Conservation (phyloP, 2,329 filamentous ascomycete species). For the Stylonectria norvegica region DNA sequence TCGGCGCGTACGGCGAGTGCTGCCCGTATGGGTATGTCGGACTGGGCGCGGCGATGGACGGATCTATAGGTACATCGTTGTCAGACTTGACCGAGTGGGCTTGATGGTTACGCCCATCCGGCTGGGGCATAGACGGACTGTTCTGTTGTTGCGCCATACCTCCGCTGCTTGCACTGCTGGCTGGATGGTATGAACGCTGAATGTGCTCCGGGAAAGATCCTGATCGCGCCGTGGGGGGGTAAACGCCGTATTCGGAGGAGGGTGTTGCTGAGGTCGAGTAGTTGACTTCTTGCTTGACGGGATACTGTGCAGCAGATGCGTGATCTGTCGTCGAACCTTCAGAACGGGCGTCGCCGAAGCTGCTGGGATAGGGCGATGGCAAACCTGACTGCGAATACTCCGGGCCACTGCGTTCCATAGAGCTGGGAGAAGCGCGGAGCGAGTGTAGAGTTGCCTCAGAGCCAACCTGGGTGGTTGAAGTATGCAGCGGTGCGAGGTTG, state of each 20-base stretch:
- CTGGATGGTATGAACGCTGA: constrained; percentile 77
- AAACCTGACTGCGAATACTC: constrained; percentile 88
- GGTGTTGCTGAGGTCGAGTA: constrained; percentile 79
- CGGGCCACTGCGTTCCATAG: constrained; percentile 62
- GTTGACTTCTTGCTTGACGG: constrained; percentile 75
- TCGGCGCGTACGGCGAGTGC: constrained; percentile 83
- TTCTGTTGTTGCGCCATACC: constrained; percentile 96
- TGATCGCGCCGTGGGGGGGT: constrained; percentile 72
- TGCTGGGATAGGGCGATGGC: constrained; percentile 67
- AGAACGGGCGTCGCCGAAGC: constrained; percentile 70
- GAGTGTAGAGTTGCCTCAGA: constrained; percentile 27
- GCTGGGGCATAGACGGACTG: constrained; percentile 92
- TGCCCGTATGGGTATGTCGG: constrained; percentile 81
- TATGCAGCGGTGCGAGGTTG: constrained; percentile 21
- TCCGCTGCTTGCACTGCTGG: constrained; percentile 70
- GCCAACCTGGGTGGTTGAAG: constrained; percentile 20
- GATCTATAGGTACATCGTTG: constrained; percentile 98
- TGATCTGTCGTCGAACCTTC: constrained; percentile 86
- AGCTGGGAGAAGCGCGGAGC: constrained; percentile 28
- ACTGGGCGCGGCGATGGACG: constrained; percentile 89
- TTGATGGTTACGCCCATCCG: constrained; percentile 77
- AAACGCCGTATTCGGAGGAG: constrained; percentile 83
- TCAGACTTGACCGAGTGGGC: constrained; percentile 83
- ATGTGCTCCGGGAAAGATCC: constrained; percentile 85
- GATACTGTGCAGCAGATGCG: constrained; percentile 87